Conservation (phyloP, 2,329 filamentous ascomycete species). For the Drechslera avenae region DNA sequence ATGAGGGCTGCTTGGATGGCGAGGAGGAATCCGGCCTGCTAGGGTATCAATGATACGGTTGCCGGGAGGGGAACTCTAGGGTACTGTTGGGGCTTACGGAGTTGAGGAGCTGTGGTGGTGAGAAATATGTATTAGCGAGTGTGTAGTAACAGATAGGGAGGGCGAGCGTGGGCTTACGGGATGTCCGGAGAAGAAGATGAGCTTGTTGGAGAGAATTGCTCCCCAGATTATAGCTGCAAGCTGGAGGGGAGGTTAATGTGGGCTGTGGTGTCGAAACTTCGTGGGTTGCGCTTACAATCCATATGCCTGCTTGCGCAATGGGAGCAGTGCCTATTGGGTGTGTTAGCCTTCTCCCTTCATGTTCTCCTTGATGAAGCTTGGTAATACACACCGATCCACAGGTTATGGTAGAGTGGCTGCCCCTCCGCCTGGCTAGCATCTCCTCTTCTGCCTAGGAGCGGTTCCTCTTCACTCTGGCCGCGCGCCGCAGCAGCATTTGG, state of each 20-base stretch:
- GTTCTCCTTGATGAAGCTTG: not conserved
- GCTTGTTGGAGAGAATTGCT: slow-evolving; percentile 68
- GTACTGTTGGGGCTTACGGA: slow-evolving; percentile 43
- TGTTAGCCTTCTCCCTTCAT: not conserved
- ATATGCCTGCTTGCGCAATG: slow-evolving; percentile 77
- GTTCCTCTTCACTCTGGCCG: slow-evolving; percentile 64
- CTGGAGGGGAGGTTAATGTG: slow-evolving; percentile 42
- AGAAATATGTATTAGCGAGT: slow-evolving; percentile 13
- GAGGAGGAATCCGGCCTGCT: slow-evolving; percentile 68
- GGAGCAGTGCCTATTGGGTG: slow-evolving; percentile 73
- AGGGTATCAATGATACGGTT: slow-evolving; percentile 24
- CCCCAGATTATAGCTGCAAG: slow-evolving; percentile 79
- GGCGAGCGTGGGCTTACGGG: slow-evolving; percentile 63
- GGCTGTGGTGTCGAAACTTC: not conserved
- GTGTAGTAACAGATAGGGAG: not conserved
- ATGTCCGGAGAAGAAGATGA: slow-evolving; percentile 87
- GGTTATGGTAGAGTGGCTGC: slow-evolving; percentile 69
- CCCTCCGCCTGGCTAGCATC: slow-evolving; percentile 73
- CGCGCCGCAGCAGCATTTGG: slow-evolving; percentile 51
- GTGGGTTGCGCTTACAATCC: slow-evolving; percentile 61
- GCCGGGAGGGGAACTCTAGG: slow-evolving; percentile 11
- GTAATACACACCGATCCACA: slow-evolving; percentile 69
- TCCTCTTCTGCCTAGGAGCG: slow-evolving; percentile 71
- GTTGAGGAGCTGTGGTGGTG: slow-evolving; percentile 55
- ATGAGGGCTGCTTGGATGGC: slow-evolving; percentile 80